Base-by-base conservation (phyloP, 148 eudicot genomes). In the Rhododendron simsii region DNA sequence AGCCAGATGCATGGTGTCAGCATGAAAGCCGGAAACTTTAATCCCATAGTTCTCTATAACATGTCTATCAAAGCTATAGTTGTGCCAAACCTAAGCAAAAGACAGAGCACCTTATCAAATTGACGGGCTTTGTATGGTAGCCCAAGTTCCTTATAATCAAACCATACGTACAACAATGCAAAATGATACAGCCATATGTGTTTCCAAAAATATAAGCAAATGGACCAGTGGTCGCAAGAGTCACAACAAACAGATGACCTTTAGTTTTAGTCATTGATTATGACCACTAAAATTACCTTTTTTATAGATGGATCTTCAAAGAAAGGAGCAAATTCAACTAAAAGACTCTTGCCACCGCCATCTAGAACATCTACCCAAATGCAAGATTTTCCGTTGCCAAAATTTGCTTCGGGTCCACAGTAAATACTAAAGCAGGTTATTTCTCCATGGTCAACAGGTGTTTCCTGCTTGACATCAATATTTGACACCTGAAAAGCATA, bases 1-100 rank as follows among this genome's bases (percentile, higher is more conserved):
- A 73, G 99, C 99, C 98, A 97, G 93, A 90, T 97, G 99, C 99
- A 97, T 97, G 41, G 99, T 97, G 89, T 97, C 99, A 88, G 98
- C 99, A 89, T 92, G 94, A 90, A 97, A 95, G 51, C 98, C 99
- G 84, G 93, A 90, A n/a, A 93, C 77, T 87, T 91, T 93, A 50
- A 97, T 86, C 78, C 95, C 99, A 80, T 95, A 93, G 87, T 95
- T 97, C 87, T 95, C 95, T 88, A 97, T 77, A 76, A 97, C 89
- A 86, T 97, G 99, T 91, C 91, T 92, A 89, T 97, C 99, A 90
- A 97, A 97, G 91, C 99, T 97, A 90, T 95, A 97, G 85, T 97
- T 97, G 92, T 97, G 99, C 99, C 99, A 97, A 48, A 97, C 99
- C 99, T 97, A 89, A 88, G 93, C 39, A 89, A 57, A 48, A 79